Conservation (phyloP, 2,329 filamentous ascomycete species). For the Monilinia vaccinii-corymbosi region DNA sequence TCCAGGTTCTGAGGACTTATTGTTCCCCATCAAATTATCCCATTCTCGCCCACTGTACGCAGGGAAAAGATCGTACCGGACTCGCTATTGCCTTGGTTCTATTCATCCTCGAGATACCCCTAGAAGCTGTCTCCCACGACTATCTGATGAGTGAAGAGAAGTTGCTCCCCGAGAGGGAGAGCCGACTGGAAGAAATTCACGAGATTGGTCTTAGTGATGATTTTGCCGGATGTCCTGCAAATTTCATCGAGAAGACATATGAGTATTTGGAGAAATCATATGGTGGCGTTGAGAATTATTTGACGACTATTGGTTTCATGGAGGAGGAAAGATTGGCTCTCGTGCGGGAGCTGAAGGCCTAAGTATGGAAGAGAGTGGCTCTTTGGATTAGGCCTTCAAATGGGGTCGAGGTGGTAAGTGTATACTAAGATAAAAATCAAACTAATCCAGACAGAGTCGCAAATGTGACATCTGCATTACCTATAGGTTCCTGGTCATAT, state of each 20-base stretch:
- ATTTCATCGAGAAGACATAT: conserved; percentile 53
- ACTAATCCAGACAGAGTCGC: not conserved
- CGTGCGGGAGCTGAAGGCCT: not conserved
- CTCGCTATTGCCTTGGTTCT: conserved; percentile 60
- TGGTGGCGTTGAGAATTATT: conserved; percentile 58
- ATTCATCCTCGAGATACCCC: conserved; percentile 50
- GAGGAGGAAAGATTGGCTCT: conserved; percentile 23
- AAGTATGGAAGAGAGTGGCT: not conserved
- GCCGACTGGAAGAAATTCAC: conserved; percentile 57
- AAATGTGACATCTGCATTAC: not conserved
- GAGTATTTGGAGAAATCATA: conserved; percentile 51
- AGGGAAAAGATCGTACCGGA: conserved; percentile 80
- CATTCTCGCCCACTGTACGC: conserved; percentile 71
- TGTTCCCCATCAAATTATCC: conserved; percentile 46
- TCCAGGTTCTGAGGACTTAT: conserved; percentile 40
- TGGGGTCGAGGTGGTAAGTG: not conserved
- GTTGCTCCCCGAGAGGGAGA: conserved; percentile 51
- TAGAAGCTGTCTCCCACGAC: conserved; percentile 57
- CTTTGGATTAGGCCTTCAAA: not conserved
- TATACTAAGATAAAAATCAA: not conserved
- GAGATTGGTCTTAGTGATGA: conserved; percentile 64
- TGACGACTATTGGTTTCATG: conserved; percentile 52
- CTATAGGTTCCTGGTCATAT: not conserved
- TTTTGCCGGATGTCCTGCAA: conserved; percentile 57
- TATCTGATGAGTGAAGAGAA: conserved; percentile 59